These are phyloP conservation scores for Eimeria falciformis DNA, from an alignment of 169 alveolate genomes.

Conservation along the genomic window DNA sequence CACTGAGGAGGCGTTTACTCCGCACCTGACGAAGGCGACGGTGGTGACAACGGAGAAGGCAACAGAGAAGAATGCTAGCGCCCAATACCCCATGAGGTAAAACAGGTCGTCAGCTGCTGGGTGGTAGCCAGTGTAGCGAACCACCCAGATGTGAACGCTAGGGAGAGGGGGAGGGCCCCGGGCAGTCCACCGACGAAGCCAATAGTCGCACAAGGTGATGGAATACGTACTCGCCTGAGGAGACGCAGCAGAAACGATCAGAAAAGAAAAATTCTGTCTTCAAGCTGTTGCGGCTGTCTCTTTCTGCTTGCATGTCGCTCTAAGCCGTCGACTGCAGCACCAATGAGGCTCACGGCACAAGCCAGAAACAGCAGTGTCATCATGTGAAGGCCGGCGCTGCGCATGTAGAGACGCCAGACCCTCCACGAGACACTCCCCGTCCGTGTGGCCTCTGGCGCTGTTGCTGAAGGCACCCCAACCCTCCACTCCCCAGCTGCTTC, in stretches of 20 bases:
- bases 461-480: not conserved
- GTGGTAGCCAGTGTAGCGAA: not conserved
- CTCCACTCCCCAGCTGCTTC: not conserved
- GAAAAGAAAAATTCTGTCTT: not conserved
- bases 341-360: constrained; percentile 20
- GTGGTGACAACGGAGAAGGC: constrained; percentile 17
- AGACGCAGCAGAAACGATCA: not conserved
- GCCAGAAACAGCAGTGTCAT: constrained; percentile 23
- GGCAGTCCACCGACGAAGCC: constrained; percentile 46
- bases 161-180: constrained; percentile 41
- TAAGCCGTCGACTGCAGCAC: not conserved
- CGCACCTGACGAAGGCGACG: constrained; percentile 27
- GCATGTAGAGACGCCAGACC: constrained; percentile 48
- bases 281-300: constrained; percentile 37
- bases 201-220: constrained; percentile 35
- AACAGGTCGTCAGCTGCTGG: not conserved
- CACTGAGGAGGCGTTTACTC: constrained; percentile 35
- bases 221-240: constrained; percentile 43
- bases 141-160: not conserved
- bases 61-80: constrained; percentile 6
- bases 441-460: constrained; percentile 28
- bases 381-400: constrained; percentile 48
- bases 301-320: not conserved
- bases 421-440: constrained; percentile 34
- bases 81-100: constrained; percentile 39